Conservation (phyloP, 257 asterid genomes). For the Knoxia roxburghii region DNA sequence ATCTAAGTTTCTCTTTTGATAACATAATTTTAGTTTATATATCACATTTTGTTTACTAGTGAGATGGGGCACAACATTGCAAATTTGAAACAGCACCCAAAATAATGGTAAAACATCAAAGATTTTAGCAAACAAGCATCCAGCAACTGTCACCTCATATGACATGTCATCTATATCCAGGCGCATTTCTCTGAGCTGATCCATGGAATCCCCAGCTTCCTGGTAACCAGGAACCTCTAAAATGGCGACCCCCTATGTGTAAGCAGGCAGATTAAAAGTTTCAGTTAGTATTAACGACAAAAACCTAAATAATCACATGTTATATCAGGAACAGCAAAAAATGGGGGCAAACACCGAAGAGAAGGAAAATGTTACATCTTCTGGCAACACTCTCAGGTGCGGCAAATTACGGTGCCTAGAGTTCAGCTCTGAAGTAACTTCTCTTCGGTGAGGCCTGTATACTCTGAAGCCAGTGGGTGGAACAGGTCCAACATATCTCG, state of each 20-base stretch:
- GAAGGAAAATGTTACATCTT: slow-evolving; percentile 46
- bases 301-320: background rate
- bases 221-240: slow-evolving; percentile 55
- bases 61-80: background rate
- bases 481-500: slow-evolving; percentile 46
- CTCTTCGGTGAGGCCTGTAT: slow-evolving; percentile 58
- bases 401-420: slow-evolving; percentile 45
- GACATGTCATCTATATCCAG: slow-evolving; percentile 50
- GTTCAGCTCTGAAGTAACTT: slow-evolving; percentile 37
- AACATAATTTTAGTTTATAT: too few relatives aligned
- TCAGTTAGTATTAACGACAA: background rate
- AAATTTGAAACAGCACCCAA: slow-evolving; percentile 6
- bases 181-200: slow-evolving; percentile 66
- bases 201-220: slow-evolving; percentile 45
- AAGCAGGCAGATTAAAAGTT: slow-evolving; percentile 9
- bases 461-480: slow-evolving; percentile 49
- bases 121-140: background rate
- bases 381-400: slow-evolving; percentile 67
- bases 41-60: background rate
- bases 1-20: slow-evolving; percentile 2
- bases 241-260: slow-evolving; percentile 55
- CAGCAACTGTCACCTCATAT: slow-evolving; percentile 52
- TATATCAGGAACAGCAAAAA: background rate
- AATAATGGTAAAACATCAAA: background rate
- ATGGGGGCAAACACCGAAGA: background rate